Conservation (phyloP, 768 basidiomycete genomes). For the Calocybe gangraenosa region DNA sequence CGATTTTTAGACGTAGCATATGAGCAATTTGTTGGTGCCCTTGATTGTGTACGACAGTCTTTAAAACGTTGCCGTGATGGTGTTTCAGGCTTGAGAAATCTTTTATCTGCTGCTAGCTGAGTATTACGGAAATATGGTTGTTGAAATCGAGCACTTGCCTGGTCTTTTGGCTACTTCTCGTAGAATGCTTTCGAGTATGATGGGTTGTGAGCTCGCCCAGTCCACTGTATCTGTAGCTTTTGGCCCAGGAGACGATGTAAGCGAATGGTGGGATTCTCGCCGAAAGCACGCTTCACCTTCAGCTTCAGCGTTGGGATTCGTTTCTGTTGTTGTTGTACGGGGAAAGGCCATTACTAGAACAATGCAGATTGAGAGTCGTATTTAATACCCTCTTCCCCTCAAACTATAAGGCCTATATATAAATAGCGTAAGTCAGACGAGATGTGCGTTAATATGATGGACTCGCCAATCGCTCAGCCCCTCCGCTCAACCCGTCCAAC, state of each 20-base stretch:
- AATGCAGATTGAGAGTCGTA: too few species aligned
- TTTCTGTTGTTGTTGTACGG: too few species aligned
- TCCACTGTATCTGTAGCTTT: conserved; percentile 8
- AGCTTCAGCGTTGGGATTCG: too few species aligned
- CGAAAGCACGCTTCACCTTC: background rate
- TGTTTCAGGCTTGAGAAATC: conserved; percentile 1
- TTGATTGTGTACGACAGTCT: background rate
- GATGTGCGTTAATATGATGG: too few species aligned
- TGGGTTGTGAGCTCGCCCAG: conserved; percentile 13
- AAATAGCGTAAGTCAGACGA: too few species aligned
- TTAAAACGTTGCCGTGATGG: conserved; percentile 1
- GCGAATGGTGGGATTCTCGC: conserved; percentile 2
- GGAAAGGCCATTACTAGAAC: too few species aligned
- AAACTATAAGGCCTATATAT: too few species aligned
- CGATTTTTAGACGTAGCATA: background rate
- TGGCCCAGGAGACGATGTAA: conserved; percentile 7
- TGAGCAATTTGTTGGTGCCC: conserved; percentile 1
- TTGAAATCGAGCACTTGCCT: conserved; percentile 1
- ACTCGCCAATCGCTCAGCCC: too few species aligned
- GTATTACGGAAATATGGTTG: background rate
- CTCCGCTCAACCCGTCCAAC: too few species aligned
- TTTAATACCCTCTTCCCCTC: too few species aligned
- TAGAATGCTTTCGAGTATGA: conserved; percentile 9
- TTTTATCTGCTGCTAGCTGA: conserved; percentile 4
- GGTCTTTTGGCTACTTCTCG: conserved; percentile 5